Evolutionary conservation across 768 basidiomycete species (phyloP), one percentile per base, ranked within the genome.

Genomic region (Antrodiella citrinella): DNA sequence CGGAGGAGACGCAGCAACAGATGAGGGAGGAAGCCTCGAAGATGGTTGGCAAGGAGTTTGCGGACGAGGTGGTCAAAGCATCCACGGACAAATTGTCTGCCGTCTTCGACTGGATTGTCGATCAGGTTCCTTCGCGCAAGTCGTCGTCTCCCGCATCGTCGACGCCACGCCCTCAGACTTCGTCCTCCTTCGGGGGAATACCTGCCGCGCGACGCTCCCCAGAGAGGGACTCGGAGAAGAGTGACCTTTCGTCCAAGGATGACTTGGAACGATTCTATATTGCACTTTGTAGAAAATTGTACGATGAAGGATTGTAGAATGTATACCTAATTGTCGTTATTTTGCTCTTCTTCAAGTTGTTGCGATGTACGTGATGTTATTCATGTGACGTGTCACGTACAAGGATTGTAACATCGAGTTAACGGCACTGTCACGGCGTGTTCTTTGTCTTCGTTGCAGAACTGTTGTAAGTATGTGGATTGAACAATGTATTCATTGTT

Each of bases 181-280:
- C 35, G 18, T 22, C 13, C 54, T 45, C 38, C 42, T 18, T 45
- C 48, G 35, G 44, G 43, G 39, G 41, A 20, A 44, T n/a, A 50
- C 24, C 38, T 46, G 43, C 39, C 49, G 48, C 35, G 44, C 48
- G 26, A 50, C 50, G 43, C 46, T 62, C 15, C 30, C 30, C 30
- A 15, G 56, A 56, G 3, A 58, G 26, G 22, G 62, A 61, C 54
- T 46, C 56, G 45, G 66, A 61, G 49, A 55, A 58, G 55, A 62
- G 49, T 30, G 84, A 86, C 52, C 60, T 84, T 12, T 74, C 70
- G 47, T 76, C 75, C 50, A 86, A 86, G 67, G 77, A 78, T 58
- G 88, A 92, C 62, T 67, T 97, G 61, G 92, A 94, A 63, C 71
- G 83, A 58, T 90, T 99, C 66, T 95, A 95, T 65, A 75, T 96